Conservation (phyloP, 257 asterid species). For the Haberlea rhodopensis region DNA sequence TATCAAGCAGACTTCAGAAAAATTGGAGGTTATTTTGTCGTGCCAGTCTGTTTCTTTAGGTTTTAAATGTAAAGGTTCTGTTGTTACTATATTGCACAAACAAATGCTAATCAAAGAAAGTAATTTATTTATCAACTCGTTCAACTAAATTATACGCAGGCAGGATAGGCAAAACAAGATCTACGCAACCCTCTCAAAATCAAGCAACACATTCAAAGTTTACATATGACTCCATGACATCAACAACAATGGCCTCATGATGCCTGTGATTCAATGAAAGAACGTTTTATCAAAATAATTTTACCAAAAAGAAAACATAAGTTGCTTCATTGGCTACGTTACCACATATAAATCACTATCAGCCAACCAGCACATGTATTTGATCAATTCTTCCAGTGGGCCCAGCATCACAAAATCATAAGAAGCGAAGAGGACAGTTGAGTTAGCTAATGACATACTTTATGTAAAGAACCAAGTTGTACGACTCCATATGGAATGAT, state of each 20-base stretch:
- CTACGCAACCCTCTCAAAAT: slow-evolving; percentile 10
- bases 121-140: not conserved
- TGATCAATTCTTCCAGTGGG: not conserved
- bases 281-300: not conserved
- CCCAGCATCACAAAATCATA: slow-evolving; percentile 6
- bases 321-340: not conserved
- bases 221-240: not conserved
- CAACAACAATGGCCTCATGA: slow-evolving; percentile 3
- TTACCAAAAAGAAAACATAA: not conserved
- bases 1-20: slow-evolving; percentile 4
- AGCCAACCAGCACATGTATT: not conserved
- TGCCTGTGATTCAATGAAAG: not conserved
- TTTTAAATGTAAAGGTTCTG: not conserved
- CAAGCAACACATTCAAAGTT: slow-evolving; percentile 11
- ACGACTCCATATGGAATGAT: slow-evolving; percentile 81
- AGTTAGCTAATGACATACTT: slow-evolving; percentile 43
- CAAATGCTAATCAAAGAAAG: slow-evolving; percentile 7
- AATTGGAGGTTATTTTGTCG: not conserved
- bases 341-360: slow-evolving; percentile 10
- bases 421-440: slow-evolving; percentile 14
- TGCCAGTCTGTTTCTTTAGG: slow-evolving; percentile 8
- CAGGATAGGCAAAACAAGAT: slow-evolving; percentile 8
- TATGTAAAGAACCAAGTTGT: slow-evolving; percentile 77
- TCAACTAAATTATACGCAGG: not conserved
- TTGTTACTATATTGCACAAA: not conserved